Evolutionary conservation across 1,284 basidiomycete species (phyloP), one percentile per base, ranked within the genome.

Genomic region (Entoloma clypeatum): DNA sequence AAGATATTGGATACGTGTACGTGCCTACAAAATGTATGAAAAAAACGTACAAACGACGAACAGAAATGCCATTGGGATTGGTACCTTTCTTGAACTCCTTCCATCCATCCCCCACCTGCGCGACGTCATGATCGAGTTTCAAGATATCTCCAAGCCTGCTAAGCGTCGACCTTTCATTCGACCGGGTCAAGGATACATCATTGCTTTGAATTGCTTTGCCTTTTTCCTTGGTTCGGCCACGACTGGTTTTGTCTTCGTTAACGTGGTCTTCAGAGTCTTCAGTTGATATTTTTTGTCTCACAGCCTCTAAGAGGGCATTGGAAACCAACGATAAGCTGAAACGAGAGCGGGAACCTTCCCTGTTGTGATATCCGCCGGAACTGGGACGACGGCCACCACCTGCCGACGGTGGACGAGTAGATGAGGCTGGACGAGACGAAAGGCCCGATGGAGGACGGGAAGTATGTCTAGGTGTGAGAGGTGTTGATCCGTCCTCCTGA

Each of bases 1-100:
- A 91, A 13, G 88, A 89, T 55, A 99, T 89, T 1, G 94, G 93
- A 61, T 93, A 99, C 29, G 86, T 92, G 62, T 98, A 97, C 4
- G 81, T 86, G n/a, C 92, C 91, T 88, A 54, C 14, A 41, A 39
- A 39, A 17, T 24, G 28, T 36, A 28, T 24, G 23, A 42, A 26
- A 33, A 34, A 24, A 6, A 25, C 36, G 31, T 25, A 31, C 18
- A 9, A 13, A 34, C 18, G 24, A 17, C 16, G 13, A 41, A 30
- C 10, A 11, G 37, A 14, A 21, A 40, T 28, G 62, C 71, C n/a
- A n/a, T n/a, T n/a, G n/a, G n/a, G n/a, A n/a, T 19, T 6, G 11
- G 31, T 43, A 87, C 92, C 92, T 68, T 88, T 85, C 51, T 85
- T 81, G 64, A 97, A 95, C 62, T 96, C 86, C 54, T 86, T 87